Evolutionary conservation across 176 grass and related monocot genomes (phyloP).

Genomic region (Triticum urartu): DNA sequence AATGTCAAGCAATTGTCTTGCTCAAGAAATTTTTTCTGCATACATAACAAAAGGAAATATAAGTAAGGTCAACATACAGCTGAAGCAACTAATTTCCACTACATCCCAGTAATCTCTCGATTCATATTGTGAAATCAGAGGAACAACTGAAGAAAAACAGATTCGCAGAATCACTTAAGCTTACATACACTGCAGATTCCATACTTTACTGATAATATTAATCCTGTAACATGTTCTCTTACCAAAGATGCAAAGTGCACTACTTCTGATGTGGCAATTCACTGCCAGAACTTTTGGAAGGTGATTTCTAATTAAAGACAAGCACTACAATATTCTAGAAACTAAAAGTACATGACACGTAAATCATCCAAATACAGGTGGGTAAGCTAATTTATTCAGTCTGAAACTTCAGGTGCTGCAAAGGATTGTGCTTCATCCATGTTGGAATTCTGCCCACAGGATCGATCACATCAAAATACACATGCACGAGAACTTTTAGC

Average conservation of each 20-base stretch:
- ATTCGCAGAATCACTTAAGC: constrained; percentile 5
- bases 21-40: constrained; percentile 70
- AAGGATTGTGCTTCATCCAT: not conserved
- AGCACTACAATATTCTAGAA: not conserved
- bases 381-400: too few species aligned
- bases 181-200: not conserved
- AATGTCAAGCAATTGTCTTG: constrained; percentile 72
- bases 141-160: constrained; percentile 21
- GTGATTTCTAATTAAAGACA: not conserved
- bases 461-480: too few species aligned
- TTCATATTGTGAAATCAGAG: not conserved
- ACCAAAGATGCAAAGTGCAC: not conserved
- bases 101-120: too few species aligned
- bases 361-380: not conserved
- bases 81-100: not conserved
- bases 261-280: not conserved
- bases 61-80: not conserved
- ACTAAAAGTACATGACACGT: not conserved
- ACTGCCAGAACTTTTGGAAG: not conserved
- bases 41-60: constrained; percentile 22
- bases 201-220: not conserved
- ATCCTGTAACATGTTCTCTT: not conserved
- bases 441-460: too few species aligned
- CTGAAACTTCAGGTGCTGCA: too few species aligned
- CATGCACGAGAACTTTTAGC: too few species aligned